Conservation (phyloP, 2,329 filamentous ascomycete species). For the Neofusicoccum sp. region DNA sequence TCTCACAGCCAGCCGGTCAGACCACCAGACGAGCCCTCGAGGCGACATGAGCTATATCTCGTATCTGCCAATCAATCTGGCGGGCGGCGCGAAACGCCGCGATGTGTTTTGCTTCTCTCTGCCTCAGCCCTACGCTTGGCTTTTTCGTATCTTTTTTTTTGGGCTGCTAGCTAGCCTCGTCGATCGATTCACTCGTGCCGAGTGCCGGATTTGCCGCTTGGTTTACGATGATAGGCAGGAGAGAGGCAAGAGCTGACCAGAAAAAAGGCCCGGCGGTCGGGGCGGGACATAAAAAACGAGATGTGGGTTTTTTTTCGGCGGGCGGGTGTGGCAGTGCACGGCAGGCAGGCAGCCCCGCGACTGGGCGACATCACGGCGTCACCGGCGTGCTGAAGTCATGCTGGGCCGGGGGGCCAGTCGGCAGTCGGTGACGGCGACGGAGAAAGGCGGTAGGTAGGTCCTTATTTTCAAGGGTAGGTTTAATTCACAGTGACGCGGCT, state of each 20-base stretch:
- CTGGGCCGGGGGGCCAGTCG: background rate
- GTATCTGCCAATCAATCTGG: too few species aligned
- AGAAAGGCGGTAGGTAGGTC: background rate
- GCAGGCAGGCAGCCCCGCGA: background rate
- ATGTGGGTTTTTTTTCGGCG: background rate
- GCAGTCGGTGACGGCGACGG: slow-evolving; percentile 1
- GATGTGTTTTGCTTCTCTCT: too few species aligned
- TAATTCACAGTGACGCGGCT: background rate
- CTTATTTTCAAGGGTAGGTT: background rate
- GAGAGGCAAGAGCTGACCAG: background rate
- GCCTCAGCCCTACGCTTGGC: too few species aligned
- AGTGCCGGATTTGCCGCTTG: background rate
- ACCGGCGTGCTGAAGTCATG: background rate
- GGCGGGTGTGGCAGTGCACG: slow-evolving; percentile 11
- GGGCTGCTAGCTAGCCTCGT: too few species aligned
- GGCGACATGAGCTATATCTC: too few species aligned
- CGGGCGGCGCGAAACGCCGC: background rate
- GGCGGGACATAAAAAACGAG: background rate
- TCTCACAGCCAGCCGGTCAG: background rate
- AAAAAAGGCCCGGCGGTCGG: background rate
- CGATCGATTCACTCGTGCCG: too few species aligned
- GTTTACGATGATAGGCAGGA: slow-evolving; percentile 13
- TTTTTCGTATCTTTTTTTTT: too few species aligned
- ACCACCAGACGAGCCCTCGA: too few species aligned
- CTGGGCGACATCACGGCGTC: background rate